Conservation (phyloP, 345 rosid genomes). For the Cochlearia excelsa region DNA sequence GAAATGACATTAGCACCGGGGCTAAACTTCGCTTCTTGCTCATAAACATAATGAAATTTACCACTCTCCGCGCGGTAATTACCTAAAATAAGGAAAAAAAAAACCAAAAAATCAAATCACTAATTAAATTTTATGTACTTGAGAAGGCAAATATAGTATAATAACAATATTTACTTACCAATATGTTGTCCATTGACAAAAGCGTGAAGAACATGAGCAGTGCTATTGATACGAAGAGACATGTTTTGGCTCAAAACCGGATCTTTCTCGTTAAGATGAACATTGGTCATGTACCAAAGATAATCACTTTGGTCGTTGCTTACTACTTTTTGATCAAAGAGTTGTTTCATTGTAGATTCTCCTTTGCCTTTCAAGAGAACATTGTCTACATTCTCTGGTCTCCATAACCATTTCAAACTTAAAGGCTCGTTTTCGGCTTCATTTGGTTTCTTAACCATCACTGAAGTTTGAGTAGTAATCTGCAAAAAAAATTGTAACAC, state of each 20-base stretch:
- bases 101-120: background rate
- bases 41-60: constrained; percentile 38
- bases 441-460: constrained; percentile 33
- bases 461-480: constrained; percentile 34
- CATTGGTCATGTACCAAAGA: constrained; percentile 60
- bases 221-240: constrained; percentile 45
- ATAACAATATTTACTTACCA: background rate
- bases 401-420: constrained; percentile 38
- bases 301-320: constrained; percentile 62
- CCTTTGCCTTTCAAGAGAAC: constrained; percentile 39
- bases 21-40: constrained; percentile 36
- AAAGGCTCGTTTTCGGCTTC: constrained; percentile 28
- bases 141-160: background rate
- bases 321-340: constrained; percentile 51
- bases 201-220: constrained; percentile 58
- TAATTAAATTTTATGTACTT: background rate
- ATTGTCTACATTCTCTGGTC: constrained; percentile 38
- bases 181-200: constrained; percentile 53
- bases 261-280: constrained; percentile 41
- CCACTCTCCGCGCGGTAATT: constrained; percentile 42
- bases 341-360: constrained; percentile 16
- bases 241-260: constrained; percentile 42
- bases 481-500: background rate
- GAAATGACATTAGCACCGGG: constrained; percentile 47
- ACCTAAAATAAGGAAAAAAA: constrained; percentile 28